Base-by-base conservation (phyloP, 2,329 filamentous ascomycete genomes). In the Cladosporium sphaerospermum region DNA sequence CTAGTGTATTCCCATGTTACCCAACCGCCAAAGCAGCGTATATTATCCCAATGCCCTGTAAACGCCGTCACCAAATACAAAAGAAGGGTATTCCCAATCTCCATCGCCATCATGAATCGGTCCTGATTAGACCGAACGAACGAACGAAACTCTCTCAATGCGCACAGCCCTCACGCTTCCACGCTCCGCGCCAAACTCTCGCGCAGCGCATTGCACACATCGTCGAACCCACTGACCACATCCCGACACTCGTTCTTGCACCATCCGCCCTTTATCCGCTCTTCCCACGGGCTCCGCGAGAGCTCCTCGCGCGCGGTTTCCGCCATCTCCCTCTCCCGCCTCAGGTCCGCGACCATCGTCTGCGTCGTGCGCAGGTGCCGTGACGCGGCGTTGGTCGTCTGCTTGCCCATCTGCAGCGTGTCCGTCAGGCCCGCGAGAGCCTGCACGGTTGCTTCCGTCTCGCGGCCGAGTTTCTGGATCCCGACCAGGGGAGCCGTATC, bases 171-270 rank as follows among this genome's bases (percentile, higher is more conserved):
- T 39, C 36, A 39, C n/a, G 51, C 51, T 14, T 53, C 51, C 1
- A 53, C 44, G 18, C 43, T 53, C 37, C 42, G 43, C 43, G 19
- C 39, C n/a, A 53, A 31, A n/a, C 58, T 59, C 43, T 55, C 59
- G 66, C 91, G 82, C 87, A 91, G 93, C 53, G 82, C 81, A 54
- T 91, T 85, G 71, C 90, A 96, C 1, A 92, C 84, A 66, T 90
- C 85, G 69, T 96, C 92, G 64, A 99, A 97, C 0, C 93, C 93
- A 43, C 86, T 85, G 33, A 96, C 85, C 1, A 99, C 91, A 56
- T 95, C 89, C 4, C 84, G 79, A 69, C 93, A 97, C 11, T 92
- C 87, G 18, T 78, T 79, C 7, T 88, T 89, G 57, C 90, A 95
- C 69, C 95, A 90, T 52, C 92, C 80, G 51, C 83, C 84, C 58